These are phyloP conservation scores for Tulasnella sp. DNA, from an alignment of 768 basidiomycete genomes.

Conservation along the genomic window DNA sequence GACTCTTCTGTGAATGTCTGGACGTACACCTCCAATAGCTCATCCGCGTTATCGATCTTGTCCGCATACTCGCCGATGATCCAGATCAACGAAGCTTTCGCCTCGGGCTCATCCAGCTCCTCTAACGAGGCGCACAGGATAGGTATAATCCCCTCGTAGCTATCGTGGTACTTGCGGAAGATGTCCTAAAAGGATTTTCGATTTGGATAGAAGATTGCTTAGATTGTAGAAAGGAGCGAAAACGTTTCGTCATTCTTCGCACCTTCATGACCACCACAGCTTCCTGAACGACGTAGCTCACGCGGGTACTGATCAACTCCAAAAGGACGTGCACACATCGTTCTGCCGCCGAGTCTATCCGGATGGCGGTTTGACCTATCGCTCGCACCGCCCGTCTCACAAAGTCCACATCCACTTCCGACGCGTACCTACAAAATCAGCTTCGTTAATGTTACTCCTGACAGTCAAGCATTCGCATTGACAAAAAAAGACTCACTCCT, in stretches of 20 bases:
- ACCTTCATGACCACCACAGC: constrained; percentile 99
- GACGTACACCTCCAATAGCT: constrained; percentile 80
- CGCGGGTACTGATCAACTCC: constrained; percentile 83
- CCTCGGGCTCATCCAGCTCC: constrained; percentile 95
- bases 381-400: constrained; percentile 90
- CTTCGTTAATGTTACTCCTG: background rate
- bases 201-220: background rate
- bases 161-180: constrained; percentile 93
- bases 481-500: constrained; percentile 55
- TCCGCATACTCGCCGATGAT: constrained; percentile 98
- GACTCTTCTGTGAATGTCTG: constrained; percentile 90
- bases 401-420: constrained; percentile 97
- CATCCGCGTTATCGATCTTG: constrained; percentile 95
- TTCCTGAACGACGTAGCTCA: constrained; percentile 97
- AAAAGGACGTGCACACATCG: constrained; percentile 89
- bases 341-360: constrained; percentile 86
- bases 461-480: background rate
- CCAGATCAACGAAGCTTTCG: constrained; percentile 97
- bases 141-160: constrained; percentile 94
- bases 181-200: constrained; percentile 88
- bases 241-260: constrained; percentile 16
- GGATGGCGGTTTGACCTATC: constrained; percentile 92
- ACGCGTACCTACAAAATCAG: constrained; percentile 70
- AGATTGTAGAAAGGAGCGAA: background rate
- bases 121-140: constrained; percentile 91